phyloP scores from a whole-genome alignment of 1,284 basidiomycete genomes.

The Lentinula novae-zelandiae region DNA sequence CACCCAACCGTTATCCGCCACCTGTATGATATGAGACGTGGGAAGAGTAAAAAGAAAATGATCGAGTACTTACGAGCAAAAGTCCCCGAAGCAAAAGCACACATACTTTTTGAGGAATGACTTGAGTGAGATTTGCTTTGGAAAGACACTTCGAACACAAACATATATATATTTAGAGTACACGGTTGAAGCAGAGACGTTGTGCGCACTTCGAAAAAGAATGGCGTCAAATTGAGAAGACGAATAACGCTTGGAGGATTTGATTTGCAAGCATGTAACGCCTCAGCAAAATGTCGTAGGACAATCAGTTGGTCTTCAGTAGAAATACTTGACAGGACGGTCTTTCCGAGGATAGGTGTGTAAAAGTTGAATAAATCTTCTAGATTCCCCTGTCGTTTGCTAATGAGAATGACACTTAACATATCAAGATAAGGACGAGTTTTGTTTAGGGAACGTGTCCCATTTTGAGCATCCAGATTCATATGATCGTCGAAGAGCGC shows the following conservation, averaged over 20 bases:
- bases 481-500: conserved; percentile 26
- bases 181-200: background rate
- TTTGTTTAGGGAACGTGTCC: conserved; percentile 28
- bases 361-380: conserved; percentile 49
- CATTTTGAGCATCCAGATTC: conserved; percentile 26
- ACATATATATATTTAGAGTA: background rate
- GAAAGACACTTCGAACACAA: conserved; percentile 27
- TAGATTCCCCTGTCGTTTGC: conserved; percentile 38
- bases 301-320: conserved; percentile 40
- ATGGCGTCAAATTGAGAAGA: conserved; percentile 42
- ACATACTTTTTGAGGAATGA: conserved; percentile 35
- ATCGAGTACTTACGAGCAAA: background rate
- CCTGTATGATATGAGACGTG: conserved; percentile 29
- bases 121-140: conserved; percentile 27
- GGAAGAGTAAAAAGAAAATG: background rate
- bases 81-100: conserved; percentile 32
- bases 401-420: conserved; percentile 40
- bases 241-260: conserved; percentile 25
- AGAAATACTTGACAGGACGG: conserved; percentile 41
- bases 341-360: conserved; percentile 40
- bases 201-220: conserved; percentile 46
- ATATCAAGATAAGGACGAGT: conserved; percentile 46
- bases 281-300: conserved; percentile 38
- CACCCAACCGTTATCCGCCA: conserved; percentile 42
- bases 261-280: conserved; percentile 23